phyloP scores from a whole-genome alignment of 2,329 filamentous ascomycete genomes.

The Rhynchosporium agropyri region DNA sequence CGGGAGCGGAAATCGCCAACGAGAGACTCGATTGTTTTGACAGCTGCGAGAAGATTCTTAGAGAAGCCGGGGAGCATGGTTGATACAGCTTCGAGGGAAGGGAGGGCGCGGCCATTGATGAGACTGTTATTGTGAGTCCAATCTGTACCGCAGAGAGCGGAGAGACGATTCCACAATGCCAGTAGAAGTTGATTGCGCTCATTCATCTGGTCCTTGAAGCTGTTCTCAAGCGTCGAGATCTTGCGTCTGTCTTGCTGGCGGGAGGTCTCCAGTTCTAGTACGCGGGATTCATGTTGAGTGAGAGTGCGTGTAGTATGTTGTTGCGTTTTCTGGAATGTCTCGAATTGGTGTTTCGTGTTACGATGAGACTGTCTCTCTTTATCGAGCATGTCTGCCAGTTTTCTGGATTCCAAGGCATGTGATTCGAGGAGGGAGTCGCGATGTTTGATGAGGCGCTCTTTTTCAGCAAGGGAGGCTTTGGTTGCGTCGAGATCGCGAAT shows the following conservation, averaged over 20 bases:
- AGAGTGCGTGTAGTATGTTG: slow-evolving; percentile 86
- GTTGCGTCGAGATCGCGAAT: slow-evolving; percentile 79
- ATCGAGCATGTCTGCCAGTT: slow-evolving; percentile 84
- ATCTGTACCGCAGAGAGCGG: slow-evolving; percentile 82
- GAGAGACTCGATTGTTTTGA: slow-evolving; percentile 84
- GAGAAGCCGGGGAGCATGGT: slow-evolving; percentile 87
- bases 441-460: slow-evolving; percentile 86
- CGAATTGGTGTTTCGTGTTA: slow-evolving; percentile 84
- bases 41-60: slow-evolving; percentile 82
- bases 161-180: slow-evolving; percentile 87
- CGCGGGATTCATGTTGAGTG: slow-evolving; percentile 80
- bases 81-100: slow-evolving; percentile 81
- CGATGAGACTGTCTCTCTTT: slow-evolving; percentile 85
- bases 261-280: slow-evolving; percentile 82
- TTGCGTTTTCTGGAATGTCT: slow-evolving; percentile 84
- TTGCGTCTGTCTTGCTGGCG: slow-evolving; percentile 78
- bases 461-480: slow-evolving; percentile 80
- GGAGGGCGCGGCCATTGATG: slow-evolving; percentile 81
- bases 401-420: slow-evolving; percentile 82
- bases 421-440: slow-evolving; percentile 87
- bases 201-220: slow-evolving; percentile 81
- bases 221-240: slow-evolving; percentile 71
- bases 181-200: slow-evolving; percentile 90
- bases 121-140: slow-evolving; percentile 90
- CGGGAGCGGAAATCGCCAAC: slow-evolving; percentile 76